Conservation (phyloP, 495 filamentous ascomycete genomes). For the Aspergillus bridgeri region DNA sequence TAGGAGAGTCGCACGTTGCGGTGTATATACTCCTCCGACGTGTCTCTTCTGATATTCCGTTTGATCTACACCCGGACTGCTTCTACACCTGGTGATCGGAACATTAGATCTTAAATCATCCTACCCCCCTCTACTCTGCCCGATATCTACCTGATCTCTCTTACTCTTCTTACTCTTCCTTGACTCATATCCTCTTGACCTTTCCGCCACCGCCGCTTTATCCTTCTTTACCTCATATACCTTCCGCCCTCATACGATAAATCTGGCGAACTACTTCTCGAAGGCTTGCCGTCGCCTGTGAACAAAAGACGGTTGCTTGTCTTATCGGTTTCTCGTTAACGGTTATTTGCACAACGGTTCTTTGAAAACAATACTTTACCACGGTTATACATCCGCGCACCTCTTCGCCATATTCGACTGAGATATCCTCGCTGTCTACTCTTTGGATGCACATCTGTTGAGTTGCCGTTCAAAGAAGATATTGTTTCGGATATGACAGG, state of each 20-base stretch:
- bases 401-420: background rate
- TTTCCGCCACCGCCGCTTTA: slow-evolving; percentile 3
- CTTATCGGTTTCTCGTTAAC: slow-evolving; percentile 45
- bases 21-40: slow-evolving; percentile 6
- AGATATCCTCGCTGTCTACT: background rate
- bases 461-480: slow-evolving; percentile 14
- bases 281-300: slow-evolving; percentile 50
- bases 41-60: slow-evolving; percentile 13
- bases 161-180: slow-evolving; percentile 1
- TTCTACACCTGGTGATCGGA: slow-evolving; percentile 26
- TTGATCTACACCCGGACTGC: slow-evolving; percentile 21
- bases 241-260: slow-evolving; percentile 30
- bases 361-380: slow-evolving; percentile 25
- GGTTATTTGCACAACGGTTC: slow-evolving; percentile 46
- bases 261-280: slow-evolving; percentile 34
- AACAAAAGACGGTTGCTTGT: slow-evolving; percentile 43
- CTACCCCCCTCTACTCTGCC: slow-evolving; percentile 2
- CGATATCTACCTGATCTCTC: slow-evolving; percentile 3
- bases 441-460: slow-evolving; percentile 13
- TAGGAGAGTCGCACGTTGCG: slow-evolving; percentile 14
- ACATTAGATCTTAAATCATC: slow-evolving; percentile 12
- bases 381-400: slow-evolving; percentile 31
- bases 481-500: slow-evolving; percentile 41
- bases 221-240: slow-evolving; percentile 8
- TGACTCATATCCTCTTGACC: slow-evolving; percentile 5